Conservation (phyloP, 164 flowering plant genomes). For the Annona squamosa region DNA sequence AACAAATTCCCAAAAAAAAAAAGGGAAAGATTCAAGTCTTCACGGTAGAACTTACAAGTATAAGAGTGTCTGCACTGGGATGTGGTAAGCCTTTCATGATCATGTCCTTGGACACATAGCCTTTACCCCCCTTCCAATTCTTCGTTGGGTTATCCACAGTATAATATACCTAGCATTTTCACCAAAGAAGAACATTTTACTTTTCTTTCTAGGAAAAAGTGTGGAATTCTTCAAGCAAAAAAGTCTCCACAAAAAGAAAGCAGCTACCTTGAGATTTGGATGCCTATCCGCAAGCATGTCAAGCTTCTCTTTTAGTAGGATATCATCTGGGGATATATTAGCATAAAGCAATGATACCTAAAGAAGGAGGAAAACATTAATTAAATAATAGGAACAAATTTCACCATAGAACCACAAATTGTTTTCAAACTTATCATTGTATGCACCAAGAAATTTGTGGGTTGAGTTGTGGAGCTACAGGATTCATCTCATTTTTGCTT, state of each 20-base stretch:
- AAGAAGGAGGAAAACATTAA: conserved; percentile 6
- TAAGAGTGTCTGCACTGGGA: conserved; percentile 75
- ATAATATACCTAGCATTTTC: conserved; percentile 55
- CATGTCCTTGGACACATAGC: conserved; percentile 80
- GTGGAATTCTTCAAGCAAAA: not conserved
- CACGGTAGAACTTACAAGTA: conserved; percentile 55
- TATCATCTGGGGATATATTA: conserved; percentile 92
- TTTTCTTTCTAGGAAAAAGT: not conserved
- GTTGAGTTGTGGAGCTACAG: not conserved
- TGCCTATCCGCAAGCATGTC: conserved; percentile 72
- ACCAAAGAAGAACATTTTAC: not conserved
- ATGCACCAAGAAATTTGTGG: not conserved
- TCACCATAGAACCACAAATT: not conserved
- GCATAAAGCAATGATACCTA: conserved; percentile 86
- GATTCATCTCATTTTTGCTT: not conserved
- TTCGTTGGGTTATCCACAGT: conserved; percentile 88
- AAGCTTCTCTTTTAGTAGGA: conserved; percentile 87
- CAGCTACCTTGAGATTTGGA: conserved; percentile 84
- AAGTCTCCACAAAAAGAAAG: not conserved
- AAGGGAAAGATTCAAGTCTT: not conserved
- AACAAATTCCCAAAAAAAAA: too few species aligned
- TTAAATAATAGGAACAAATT: not conserved
- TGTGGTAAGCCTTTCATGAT: conserved; percentile 75
- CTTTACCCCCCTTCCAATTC: conserved; percentile 87
- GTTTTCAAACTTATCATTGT: not conserved